Base-by-base conservation (phyloP, 75 land plant genomes). In the Selaginella tamariscina region DNA sequence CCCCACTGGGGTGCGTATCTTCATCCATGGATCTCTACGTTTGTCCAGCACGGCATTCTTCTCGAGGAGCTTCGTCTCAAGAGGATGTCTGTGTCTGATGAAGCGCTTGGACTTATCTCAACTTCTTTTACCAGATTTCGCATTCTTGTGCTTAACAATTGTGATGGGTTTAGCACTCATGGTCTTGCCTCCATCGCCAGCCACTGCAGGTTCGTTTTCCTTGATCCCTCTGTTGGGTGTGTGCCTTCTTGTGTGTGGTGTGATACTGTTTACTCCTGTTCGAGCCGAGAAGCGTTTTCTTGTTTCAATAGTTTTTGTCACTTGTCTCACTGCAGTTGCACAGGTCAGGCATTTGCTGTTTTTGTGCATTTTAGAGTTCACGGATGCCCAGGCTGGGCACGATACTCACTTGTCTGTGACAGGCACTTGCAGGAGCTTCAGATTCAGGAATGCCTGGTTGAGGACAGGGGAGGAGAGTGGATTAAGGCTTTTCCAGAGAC, bases 131-230 rank as follows among this genome's bases (percentile, higher is more conserved):
- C 62, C 5, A 59, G 26, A 8, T 59, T 59, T 23, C 62, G 62
- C 21, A 8, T 27, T n/a, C 5, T 59, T n/a, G 26, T 23, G 23
- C 26, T 59, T 59, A 59, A 21, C 62, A 59, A 59, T 59, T 59
- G 62, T n/a, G 62, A 59, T 5, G 62, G 62, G 9, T 59, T 59
- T n/a, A 59, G 62, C 62, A 59, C 62, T 5, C 2, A 59, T 5
- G 62, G 62, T n/a, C 62, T 59, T n/a, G 62, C 62, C 26, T 21
- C 62, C 21, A 26, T 59, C 62, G 26, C 62, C 62, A 59, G 62
- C 8, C 5, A 59, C 21, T 59, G 62, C 62, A 5, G 62, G 62
- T 59, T 8, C 8, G 62, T 23, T 8, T 59, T 23, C 23, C 26
- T 5, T 59, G 8, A 9, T 23, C 33, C 31, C 26, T 26, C 32